These are phyloP conservation scores for Dissophora ornata DNA, from an alignment of 192 early-diverging fungal species.

Conservation along the genomic window DNA sequence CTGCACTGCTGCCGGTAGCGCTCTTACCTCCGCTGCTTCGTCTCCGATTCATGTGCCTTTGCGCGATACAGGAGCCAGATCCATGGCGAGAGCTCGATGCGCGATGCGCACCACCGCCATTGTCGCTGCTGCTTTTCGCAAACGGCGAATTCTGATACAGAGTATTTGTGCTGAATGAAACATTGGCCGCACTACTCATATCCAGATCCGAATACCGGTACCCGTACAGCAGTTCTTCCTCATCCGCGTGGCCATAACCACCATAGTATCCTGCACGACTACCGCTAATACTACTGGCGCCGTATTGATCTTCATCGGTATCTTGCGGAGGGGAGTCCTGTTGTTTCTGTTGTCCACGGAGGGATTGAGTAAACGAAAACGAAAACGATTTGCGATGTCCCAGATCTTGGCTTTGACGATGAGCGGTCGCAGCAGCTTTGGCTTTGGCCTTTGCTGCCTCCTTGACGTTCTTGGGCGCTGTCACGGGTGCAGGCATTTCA, in stretches of 20 bases:
- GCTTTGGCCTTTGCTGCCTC: constrained; percentile 41
- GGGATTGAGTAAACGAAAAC: constrained; percentile 5
- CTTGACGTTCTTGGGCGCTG: constrained; percentile 25
- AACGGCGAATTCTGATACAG: constrained; percentile 42
- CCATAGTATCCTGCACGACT: background rate
- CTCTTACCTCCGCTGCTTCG: background rate
- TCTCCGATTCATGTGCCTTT: background rate
- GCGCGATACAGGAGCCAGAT: too few relatives aligned
- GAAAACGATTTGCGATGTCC: constrained; percentile 23
- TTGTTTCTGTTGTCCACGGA: background rate
- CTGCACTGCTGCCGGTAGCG: too few relatives aligned
- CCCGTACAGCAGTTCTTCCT: constrained; percentile 25
- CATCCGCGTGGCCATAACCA: constrained; percentile 1
- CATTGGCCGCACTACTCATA: constrained; percentile 29
- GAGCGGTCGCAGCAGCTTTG: constrained; percentile 19
- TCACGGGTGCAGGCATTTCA: constrained; percentile 31
- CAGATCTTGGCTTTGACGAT: constrained; percentile 2
- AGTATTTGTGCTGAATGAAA: constrained; percentile 12
- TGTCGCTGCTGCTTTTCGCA: constrained; percentile 1
- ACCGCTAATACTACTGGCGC: background rate
- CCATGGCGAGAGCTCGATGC: background rate
- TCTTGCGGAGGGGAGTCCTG: background rate
- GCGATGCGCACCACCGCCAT: background rate
- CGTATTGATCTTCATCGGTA: background rate
- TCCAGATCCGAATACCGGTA: constrained; percentile 40